Evolutionary conservation across 2,329 filamentous ascomycete genomes (phyloP).

Genomic region (Cytospora schulzeri): DNA sequence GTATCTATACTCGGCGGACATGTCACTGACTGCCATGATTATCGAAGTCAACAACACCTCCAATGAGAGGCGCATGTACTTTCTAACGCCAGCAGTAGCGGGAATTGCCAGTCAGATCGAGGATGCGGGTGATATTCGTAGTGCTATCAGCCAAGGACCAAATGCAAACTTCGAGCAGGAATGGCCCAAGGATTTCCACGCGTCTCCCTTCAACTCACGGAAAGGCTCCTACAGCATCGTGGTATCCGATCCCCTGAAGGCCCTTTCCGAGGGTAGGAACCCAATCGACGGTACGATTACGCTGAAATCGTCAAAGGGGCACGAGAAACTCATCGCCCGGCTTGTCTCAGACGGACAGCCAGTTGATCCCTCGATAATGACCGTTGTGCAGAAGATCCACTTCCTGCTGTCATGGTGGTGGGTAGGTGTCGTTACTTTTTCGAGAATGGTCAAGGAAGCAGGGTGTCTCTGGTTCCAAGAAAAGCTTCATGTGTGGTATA

Average conservation of each 20-base stretch:
- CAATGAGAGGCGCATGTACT: slow-evolving; percentile 69
- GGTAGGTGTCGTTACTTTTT: slow-evolving; percentile 67
- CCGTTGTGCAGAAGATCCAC: slow-evolving; percentile 41
- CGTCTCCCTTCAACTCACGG: slow-evolving; percentile 72
- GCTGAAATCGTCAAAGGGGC: slow-evolving; percentile 59
- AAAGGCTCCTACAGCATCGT: slow-evolving; percentile 56
- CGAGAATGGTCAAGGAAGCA: slow-evolving; percentile 66
- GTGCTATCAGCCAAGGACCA: background rate
- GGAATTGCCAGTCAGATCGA: slow-evolving; percentile 27
- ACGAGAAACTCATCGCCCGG: slow-evolving; percentile 63
- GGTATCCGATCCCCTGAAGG: slow-evolving; percentile 50
- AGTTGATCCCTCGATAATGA: slow-evolving; percentile 52
- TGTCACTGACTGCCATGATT: slow-evolving; percentile 64
- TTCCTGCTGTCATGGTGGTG: slow-evolving; percentile 65
- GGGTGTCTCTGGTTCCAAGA: slow-evolving; percentile 56
- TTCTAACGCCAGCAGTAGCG: slow-evolving; percentile 47
- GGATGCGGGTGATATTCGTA: background rate
- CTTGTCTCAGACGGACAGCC: slow-evolving; percentile 56
- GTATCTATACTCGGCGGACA: slow-evolving; percentile 68
- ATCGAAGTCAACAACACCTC: slow-evolving; percentile 79
- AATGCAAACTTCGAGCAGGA: slow-evolving; percentile 46
- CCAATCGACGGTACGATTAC: slow-evolving; percentile 62
- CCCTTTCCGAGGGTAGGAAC: slow-evolving; percentile 41
- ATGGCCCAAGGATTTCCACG: slow-evolving; percentile 74
- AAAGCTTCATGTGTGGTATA: slow-evolving; percentile 64